These are phyloP conservation scores for Ustilago loliicola DNA, from an alignment of 1,284 basidiomycete species.

Conservation along the genomic window DNA sequence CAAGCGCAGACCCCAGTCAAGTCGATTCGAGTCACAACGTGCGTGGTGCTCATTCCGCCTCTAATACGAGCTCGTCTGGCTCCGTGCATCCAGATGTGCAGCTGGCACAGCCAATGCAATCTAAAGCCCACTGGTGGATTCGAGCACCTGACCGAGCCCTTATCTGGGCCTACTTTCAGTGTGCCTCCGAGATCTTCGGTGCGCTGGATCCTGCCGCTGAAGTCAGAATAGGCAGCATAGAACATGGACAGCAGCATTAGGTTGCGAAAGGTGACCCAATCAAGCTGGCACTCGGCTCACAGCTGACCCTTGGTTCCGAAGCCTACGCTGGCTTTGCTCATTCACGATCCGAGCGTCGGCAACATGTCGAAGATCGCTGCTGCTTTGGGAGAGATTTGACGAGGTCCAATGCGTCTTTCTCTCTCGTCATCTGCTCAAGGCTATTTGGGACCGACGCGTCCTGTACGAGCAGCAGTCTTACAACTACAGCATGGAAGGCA, in stretches of 20 bases:
- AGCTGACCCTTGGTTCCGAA: conserved; percentile 12
- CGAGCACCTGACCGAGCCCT: conserved; percentile 25
- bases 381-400: conserved; percentile 22
- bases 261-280: conserved; percentile 14
- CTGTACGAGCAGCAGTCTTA: conserved; percentile 16
- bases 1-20: background rate
- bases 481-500: background rate
- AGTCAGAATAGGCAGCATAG: background rate
- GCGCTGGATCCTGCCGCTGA: conserved; percentile 10
- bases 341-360: conserved; percentile 15
- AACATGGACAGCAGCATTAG: background rate
- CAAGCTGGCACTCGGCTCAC: conserved; percentile 15
- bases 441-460: conserved; percentile 21
- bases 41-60: background rate
- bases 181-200: conserved; percentile 28
- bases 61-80: background rate
- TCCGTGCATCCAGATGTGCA: conserved; percentile 3
- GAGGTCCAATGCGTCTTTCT: conserved; percentile 28
- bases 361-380: conserved; percentile 23
- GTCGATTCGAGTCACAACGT: background rate
- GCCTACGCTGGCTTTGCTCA: conserved; percentile 2
- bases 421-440: conserved; percentile 25
- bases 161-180: conserved; percentile 33
- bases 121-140: conserved; percentile 28
- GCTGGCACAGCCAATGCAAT: conserved; percentile 18